Evolutionary conservation across 176 grass and related monocot genomes (phyloP).

Genomic region (Themeda triandra): DNA sequence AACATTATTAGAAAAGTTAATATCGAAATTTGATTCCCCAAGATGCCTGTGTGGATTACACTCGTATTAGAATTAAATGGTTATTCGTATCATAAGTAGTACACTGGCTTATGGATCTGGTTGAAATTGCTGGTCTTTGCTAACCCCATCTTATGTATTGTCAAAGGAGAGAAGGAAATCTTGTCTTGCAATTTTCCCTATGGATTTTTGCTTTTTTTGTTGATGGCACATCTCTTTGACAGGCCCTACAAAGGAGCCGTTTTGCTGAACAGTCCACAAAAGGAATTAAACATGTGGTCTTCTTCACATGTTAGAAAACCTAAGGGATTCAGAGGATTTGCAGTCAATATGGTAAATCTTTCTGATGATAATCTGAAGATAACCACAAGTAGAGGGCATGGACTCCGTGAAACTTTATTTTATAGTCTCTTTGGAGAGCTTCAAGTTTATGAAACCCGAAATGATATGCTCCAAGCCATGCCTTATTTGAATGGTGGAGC

Average conservation of each 20-base stretch:
- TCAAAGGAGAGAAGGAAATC: too few species aligned
- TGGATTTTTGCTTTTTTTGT: not conserved
- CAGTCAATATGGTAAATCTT: slow-evolving; percentile 34
- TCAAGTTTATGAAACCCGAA: slow-evolving; percentile 34
- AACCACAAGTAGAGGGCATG: slow-evolving; percentile 10
- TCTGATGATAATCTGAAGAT: slow-evolving; percentile 14
- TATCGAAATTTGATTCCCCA: not conserved
- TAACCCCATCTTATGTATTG: too few species aligned
- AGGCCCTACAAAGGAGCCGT: slow-evolving; percentile 27
- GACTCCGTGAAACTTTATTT: slow-evolving; percentile 44
- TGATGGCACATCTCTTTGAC: not conserved
- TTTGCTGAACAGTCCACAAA: not conserved
- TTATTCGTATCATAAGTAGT: not conserved
- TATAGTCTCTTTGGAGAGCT: slow-evolving; percentile 36
- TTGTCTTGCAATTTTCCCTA: not conserved
- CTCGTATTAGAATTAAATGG: not conserved
- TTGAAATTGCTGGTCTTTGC: not conserved
- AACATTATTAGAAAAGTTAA: not conserved
- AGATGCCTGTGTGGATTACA: not conserved
- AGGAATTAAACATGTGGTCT: not conserved
- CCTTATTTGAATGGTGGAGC: slow-evolving; percentile 22
- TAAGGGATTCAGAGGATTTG: slow-evolving; percentile 28
- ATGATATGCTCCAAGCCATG: slow-evolving; percentile 24
- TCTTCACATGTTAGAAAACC: not conserved
- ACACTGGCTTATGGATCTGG: not conserved